Evolutionary conservation across 148 eudicot species (phyloP).

Genomic region (Silene latifolia): DNA sequence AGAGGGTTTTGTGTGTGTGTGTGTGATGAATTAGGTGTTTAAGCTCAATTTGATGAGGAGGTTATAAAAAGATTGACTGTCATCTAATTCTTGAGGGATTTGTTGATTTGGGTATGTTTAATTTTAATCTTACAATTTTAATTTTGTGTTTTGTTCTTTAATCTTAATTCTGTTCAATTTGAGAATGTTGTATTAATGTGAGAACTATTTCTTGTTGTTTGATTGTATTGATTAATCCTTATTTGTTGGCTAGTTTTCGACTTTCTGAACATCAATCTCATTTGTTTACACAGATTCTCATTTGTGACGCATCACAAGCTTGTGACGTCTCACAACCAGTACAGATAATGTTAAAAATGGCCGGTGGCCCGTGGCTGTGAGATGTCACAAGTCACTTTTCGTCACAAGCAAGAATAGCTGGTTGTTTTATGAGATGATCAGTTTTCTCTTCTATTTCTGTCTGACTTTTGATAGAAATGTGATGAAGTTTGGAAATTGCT

Average conservation of each 20-base stretch:
- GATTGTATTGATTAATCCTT: background rate
- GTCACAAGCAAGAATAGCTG: too few species aligned
- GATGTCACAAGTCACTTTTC: too few species aligned
- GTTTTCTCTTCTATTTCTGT: too few species aligned
- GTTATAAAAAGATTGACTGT: background rate
- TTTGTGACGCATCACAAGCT: too few species aligned
- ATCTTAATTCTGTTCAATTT: background rate
- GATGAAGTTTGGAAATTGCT: background rate
- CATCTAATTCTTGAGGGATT: constrained; percentile 9
- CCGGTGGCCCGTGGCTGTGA: too few species aligned
- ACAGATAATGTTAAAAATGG: too few species aligned
- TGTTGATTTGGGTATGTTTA: constrained; percentile 19
- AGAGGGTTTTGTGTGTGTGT: background rate
- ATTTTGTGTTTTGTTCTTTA: too few species aligned
- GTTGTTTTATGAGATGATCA: too few species aligned
- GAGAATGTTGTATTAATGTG: background rate
- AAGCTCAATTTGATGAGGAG: constrained; percentile 1
- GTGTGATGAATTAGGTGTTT: background rate
- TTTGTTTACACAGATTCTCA: too few species aligned
- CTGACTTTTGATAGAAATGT: background rate
- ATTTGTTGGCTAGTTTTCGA: background rate
- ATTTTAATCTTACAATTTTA: background rate
- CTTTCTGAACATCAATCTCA: too few species aligned
- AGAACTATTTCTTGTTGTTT: background rate
- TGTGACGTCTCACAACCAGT: too few species aligned